Evolutionary conservation across 352 stramenopile genomes (phyloP), one percentile per base, ranked within the genome.

Genomic region (Albugo laibachii): DNA sequence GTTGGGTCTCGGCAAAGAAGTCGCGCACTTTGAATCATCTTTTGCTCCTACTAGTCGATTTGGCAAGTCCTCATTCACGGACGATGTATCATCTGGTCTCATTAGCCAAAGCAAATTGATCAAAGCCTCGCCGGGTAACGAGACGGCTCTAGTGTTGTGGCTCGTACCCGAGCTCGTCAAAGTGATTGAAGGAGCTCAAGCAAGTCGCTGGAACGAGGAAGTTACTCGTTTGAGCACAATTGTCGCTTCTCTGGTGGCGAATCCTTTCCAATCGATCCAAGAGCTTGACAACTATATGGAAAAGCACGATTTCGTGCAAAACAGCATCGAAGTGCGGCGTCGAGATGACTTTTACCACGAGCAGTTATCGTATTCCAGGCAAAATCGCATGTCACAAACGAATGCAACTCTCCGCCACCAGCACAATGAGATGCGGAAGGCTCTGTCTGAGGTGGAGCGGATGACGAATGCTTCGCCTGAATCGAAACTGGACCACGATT

Each of bases 341-440:
- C 73, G 76, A 8, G 76, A 89, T 49, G 61, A 67, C 4, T 89
- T 89, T 45, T 89, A 84, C 52, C 76, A 86, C 48, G 76, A 89
- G 47, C 74, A 89, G 51, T 71, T 89, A 55, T 73, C 73, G 1
- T 74, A 85, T 45, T 70, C 73, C 1, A 64, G 69, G n/a, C 73
- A 89, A 54, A 72, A 76, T 16, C 65, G 76, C 5, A 43, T 43
- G 38, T 3, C 8, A 24, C 20, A 19, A 43, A 8, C 38, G 8
- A 53, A 56, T 15, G 54, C 56, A 2, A 78, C 82, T 62, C 65
- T 82, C 44, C 54, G 55, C 12, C 57, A 70, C 13, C 71, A 86
- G 55, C 55, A 72, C 0, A 62, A 83, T 24, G 73, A 83, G 50
- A 79, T 75, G 31, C 67, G 58, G 18, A 64, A 66, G 10, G 76